Base-by-base conservation (phyloP, 1,284 basidiomycete genomes). In the Violaceomyces palustris region DNA sequence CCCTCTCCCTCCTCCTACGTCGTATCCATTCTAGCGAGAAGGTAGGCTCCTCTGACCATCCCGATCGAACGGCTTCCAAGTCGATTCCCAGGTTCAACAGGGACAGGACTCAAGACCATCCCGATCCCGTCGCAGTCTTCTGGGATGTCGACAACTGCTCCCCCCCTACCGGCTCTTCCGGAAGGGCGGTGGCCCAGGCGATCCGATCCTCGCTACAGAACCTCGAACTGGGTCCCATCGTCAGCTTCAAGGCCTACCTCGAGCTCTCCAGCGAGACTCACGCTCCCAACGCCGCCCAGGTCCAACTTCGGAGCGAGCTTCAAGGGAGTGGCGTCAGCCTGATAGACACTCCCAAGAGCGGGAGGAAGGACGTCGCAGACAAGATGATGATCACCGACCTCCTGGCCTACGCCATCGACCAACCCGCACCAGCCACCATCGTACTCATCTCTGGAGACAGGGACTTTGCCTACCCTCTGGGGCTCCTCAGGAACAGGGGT, bases 381-480 rank as follows among this genome's bases (percentile, higher is more conserved):
- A 62, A 64, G 46, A 68, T 66, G 66, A 63, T 68, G 53, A 67
- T 67, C 43, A 59, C 66, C 31, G 66, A 68, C 32, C 39, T 67
- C 6, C 50, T 68, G 22, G 59, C 66, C 9, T 67, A 52, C 10
- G 66, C 66, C 11, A 64, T 68, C 35, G 66, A 67, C 28, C 50
- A 64, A 36, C 57, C 56, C 18, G 51, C 63, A 4, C 66, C 66
- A 9, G 55, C 58, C 17, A 55, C 58, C 6, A 58, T 68, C 33
- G 64, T 68, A 4, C 54, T 67, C 38, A 51, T 68, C 29, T 64
- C 66, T 4, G 66, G 66, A 11, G 66, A 68, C 32, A 56, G 66
- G 14, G 66, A 68, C 49, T 67, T 66, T 49, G 65, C 65, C 3
- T 68, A 68, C 34, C 55, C 65, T 11, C 56, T 68, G 22, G 64